These are phyloP conservation scores for Moelleriella libera DNA, from an alignment of 2,329 filamentous ascomycete species.

Conservation along the genomic window DNA sequence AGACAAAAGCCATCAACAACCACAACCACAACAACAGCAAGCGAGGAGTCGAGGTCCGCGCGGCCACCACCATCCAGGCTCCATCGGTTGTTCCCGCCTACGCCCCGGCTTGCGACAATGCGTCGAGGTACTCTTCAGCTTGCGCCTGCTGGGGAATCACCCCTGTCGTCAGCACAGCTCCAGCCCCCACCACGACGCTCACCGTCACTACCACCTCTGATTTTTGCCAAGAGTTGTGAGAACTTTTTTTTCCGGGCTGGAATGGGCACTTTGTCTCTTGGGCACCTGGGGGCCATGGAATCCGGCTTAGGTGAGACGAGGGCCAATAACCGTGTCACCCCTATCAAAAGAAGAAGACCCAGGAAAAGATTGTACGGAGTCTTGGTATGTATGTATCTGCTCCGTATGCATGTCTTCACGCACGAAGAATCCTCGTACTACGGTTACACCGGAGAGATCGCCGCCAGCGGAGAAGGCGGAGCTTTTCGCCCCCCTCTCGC, in stretches of 20 bases:
- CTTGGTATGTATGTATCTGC: too few relatives aligned
- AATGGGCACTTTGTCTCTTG: slow-evolving; percentile 1
- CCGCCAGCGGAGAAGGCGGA: too few relatives aligned
- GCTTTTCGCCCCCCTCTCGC: too few relatives aligned
- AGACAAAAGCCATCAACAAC: too few relatives aligned
- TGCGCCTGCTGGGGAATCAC: slow-evolving; percentile 32
- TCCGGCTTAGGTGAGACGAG: too few relatives aligned
- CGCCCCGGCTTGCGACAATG: slow-evolving; percentile 21
- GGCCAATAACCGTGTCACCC: too few relatives aligned
- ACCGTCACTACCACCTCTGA: slow-evolving; percentile 27
- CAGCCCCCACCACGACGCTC: slow-evolving; percentile 22
- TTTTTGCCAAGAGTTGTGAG: slow-evolving; percentile 22
- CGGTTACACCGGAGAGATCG: too few relatives aligned
- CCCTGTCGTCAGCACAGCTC: slow-evolving; percentile 20
- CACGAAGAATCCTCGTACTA: too few relatives aligned
- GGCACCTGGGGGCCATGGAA: not conserved
- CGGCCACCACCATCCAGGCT: slow-evolving; percentile 12
- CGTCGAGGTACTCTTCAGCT: slow-evolving; percentile 22
- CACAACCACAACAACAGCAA: slow-evolving; percentile 10
- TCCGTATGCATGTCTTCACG: too few relatives aligned
- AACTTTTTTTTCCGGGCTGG: too few relatives aligned
- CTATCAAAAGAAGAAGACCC: too few relatives aligned
- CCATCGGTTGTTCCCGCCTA: slow-evolving; percentile 25
- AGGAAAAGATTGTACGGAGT: too few relatives aligned
- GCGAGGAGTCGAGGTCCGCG: slow-evolving; percentile 15